Evolutionary conservation across 306 rosid genomes (phyloP), one percentile per base, ranked within the genome.

Genomic region (Geum urbanum): DNA sequence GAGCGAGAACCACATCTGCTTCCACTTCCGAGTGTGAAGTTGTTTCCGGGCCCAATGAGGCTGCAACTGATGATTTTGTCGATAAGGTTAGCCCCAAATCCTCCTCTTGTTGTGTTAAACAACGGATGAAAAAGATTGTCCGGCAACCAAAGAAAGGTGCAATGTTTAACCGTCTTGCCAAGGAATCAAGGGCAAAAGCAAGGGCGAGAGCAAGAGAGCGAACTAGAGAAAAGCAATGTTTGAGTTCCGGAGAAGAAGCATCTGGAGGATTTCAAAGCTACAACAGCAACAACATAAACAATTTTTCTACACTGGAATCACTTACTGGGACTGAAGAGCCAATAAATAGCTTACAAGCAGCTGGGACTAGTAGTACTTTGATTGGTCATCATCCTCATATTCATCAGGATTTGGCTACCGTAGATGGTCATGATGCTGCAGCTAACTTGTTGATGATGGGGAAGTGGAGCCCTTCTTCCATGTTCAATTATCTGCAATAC

Each of bases 191-290:
- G 76, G 91, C 81, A 44, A 84, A 59, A 67, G 97, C 97, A 1
- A 94, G 97, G 72, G 96, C 72, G 59, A 85, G 91, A 40, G 97
- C 97, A 0, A 78, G 92, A 44, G 86, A 84, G 46, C 81, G 97
- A 44, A 86, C 97, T 0, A 67, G 51, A 66, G 85, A 81, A 64
- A 88, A 81, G 75, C 37, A 32, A 11, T 71, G 73, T 85, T 82
- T 73, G 86, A 85, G 72, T 32, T 76, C 80, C 16, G 83, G 78
- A 52, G 92, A 83, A 56, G 88, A 84, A 32, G 37, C 37, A 77
- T 84, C 91, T 9, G 67, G 45, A 63, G 80, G 72, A 22, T 74
- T 81, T n/a, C 79, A 81, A 18, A 56, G 76, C 74, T 80, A 84
- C 74, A 79, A 76, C 72, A 32, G 37, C 37, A 40, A 68, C 59